phyloP scores from a whole-genome alignment of 345 rosid species.

The Mallotus nudiflorus region DNA sequence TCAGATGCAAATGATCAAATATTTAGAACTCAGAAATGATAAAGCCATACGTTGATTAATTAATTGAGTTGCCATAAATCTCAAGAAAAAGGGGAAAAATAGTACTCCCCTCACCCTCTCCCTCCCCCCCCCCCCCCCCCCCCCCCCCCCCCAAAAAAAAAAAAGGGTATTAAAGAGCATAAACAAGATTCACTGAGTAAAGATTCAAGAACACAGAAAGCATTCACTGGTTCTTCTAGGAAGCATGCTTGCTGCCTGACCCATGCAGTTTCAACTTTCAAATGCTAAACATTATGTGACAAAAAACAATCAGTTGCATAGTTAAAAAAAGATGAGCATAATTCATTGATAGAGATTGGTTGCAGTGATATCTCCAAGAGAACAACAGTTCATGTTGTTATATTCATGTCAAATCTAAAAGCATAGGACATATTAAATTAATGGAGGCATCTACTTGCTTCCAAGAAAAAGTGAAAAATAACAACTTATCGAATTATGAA shows the following conservation, averaged over 20 bases:
- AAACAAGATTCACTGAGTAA: neutral
- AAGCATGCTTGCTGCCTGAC: neutral
- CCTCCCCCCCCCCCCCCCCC: too few species aligned
- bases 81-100: neutral
- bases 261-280: neutral
- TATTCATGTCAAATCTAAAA: neutral
- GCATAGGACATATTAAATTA: neutral
- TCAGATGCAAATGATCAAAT: neutral
- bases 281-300: neutral
- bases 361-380: neutral
- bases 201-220: neutral
- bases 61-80: neutral
- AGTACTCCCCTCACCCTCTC: too few species aligned
- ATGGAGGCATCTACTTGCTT: neutral
- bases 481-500: too few species aligned
- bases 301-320: neutral
- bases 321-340: neutral
- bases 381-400: neutral
- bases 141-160: too few species aligned
- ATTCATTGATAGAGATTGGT: neutral
- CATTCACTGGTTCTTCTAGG: neutral
- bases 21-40: neutral
- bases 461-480: neutral
- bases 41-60: neutral
- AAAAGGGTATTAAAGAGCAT: neutral